Base-by-base conservation (phyloP, 805 yeast genomes). In the Myxozyma neglecta region DNA sequence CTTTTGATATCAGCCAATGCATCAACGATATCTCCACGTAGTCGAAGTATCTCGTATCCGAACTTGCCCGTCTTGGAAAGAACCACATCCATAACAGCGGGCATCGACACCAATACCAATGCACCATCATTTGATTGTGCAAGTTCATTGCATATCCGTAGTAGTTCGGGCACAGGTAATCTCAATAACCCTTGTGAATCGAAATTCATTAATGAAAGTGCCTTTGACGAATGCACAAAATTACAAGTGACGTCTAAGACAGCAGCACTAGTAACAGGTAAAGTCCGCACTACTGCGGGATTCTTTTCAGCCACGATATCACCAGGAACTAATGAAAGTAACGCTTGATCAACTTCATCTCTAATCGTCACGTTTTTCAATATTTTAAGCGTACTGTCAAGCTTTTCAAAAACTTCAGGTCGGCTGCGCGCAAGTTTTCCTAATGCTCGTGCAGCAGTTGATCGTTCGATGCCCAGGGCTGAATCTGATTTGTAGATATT, bases 11-110 rank as follows among this genome's bases (percentile, higher is more conserved):
- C 67, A n/a, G 61, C 52, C n/a, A 60, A 47, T 43, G 45, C 45
- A 32, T 60, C 63, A 24, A 60, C 40, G 8, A 60, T 43, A 47
- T 61, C 65, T 6, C 69, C 65, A 11, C 66, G 61, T 13, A 67
- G 35, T 58, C 65, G 43, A 39, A 46, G 24, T 8, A 58, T 40
- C 39, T 52, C 57, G 45, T 60, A 60, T 11, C 69, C 64, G 39
- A 42, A 8, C 24, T 57, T 67, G 11, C 40, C 65, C 11, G 18
- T 46, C 18, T 59, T 56, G 16, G 66, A 46, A 18, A 66, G 34
- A 7, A 66, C 39, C 14, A 51, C 50, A 20, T 63, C 69, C 69
- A 66, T 66, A 29, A 66, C 63, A 3, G 53, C 66, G 10, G 69
- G 69, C 65, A 63, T 42, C 43, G 59, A 34, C 24, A 49, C 54